A percentile compares a stretch with the other conserved stretches of the same genome.
phyloP scores from a whole-genome alignment of 768 basidiomycete genomes.

The Phlegmacium glaucopus region DNA sequence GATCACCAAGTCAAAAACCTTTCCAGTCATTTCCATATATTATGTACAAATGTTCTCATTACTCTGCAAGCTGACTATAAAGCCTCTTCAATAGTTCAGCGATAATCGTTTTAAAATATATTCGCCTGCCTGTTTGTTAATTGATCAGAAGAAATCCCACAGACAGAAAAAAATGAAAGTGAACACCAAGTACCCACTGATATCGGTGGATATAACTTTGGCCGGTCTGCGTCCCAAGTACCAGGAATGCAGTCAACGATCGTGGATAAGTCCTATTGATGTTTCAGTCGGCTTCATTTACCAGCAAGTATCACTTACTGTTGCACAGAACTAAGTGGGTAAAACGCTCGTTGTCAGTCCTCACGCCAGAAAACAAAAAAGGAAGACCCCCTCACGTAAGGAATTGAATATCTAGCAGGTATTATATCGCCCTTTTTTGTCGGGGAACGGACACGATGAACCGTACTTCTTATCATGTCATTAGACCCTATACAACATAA shows the following conservation, averaged over 20 bases:
- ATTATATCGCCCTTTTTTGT: slow-evolving; percentile 31
- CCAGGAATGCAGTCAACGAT: slow-evolving; percentile 51
- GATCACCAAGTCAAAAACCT: no score
- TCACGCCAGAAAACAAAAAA: neutral
- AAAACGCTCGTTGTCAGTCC: neutral
- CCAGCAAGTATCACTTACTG: slow-evolving; percentile 20
- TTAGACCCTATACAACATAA: slow-evolving; percentile 32
- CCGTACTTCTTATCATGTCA: slow-evolving; percentile 44
- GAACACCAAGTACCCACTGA: slow-evolving; percentile 24
- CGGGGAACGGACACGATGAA: slow-evolving; percentile 51
- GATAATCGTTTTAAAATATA: neutral
- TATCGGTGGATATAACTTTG: slow-evolving; percentile 49
- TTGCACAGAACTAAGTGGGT: slow-evolving; percentile 26
- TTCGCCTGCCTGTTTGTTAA: neutral
- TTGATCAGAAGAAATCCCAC: neutral
- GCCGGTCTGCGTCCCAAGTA: slow-evolving; percentile 40
- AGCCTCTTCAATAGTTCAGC: neutral
- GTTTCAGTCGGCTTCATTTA: neutral
- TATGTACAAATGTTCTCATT: no score
- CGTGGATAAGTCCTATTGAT: slow-evolving; percentile 35
- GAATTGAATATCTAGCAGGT: slow-evolving; percentile 57
- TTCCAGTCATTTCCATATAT: no score
- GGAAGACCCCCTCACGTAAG: slow-evolving; percentile 40
- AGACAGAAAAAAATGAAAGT: neutral
- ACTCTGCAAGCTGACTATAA: no score